Evolutionary conservation across 495 filamentous ascomycete genomes (phyloP).

Genomic region (Neurospora sublineolata): DNA sequence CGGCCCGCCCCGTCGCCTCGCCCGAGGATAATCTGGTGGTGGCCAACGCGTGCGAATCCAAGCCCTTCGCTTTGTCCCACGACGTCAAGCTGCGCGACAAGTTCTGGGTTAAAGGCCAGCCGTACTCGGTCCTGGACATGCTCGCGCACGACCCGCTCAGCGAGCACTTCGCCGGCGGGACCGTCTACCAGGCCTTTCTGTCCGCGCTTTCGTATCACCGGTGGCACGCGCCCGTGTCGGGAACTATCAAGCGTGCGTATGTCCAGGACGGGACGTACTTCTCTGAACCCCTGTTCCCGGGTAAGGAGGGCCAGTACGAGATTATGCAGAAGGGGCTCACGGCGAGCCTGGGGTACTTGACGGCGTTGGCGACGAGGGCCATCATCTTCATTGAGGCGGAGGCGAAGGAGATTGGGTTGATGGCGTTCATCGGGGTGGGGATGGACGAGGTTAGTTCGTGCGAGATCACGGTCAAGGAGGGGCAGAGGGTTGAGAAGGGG

Average conservation of each 20-base stretch:
- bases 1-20: constrained; percentile 45
- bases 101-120: constrained; percentile 64
- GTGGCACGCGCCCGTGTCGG: constrained; percentile 56
- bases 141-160: constrained; percentile 40
- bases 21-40: constrained; percentile 46
- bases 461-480: constrained; percentile 51
- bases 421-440: constrained; percentile 54
- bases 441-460: constrained; percentile 65
- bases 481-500: constrained; percentile 51
- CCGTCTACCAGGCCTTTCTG: constrained; percentile 58
- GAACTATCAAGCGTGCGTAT: constrained; percentile 43
- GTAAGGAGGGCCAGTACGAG: constrained; percentile 18
- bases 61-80: constrained; percentile 34
- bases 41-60: constrained; percentile 55
- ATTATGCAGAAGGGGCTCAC: constrained; percentile 26
- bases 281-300: constrained; percentile 43
- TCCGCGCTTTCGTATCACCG: constrained; percentile 56
- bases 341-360: constrained; percentile 48
- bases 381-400: constrained; percentile 61
- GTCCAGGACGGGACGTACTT: constrained; percentile 57
- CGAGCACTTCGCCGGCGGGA: constrained; percentile 45
- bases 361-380: constrained; percentile 45
- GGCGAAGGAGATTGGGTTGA: constrained; percentile 50
- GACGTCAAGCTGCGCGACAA: constrained; percentile 35
- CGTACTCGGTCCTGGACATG: constrained; percentile 54